Evolutionary conservation across 108 stramenopile species (phyloP).

Genomic region (Aurantiochytrium sp.): DNA sequence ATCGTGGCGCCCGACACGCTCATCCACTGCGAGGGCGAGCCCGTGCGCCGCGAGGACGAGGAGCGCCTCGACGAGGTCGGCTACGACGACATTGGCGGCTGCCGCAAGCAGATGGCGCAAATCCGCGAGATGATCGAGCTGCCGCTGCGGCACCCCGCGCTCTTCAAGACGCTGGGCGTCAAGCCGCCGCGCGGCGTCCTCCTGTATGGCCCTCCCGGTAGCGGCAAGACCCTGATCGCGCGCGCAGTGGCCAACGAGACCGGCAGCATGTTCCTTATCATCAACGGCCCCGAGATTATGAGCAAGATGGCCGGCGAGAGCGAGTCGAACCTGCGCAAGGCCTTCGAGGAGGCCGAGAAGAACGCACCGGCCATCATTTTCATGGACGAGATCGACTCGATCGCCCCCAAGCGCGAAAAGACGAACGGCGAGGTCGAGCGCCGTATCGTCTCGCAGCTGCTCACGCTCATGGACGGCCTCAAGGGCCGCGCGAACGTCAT

Average conservation of each 20-base stretch:
- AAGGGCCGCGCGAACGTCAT: conserved; percentile 91
- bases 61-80: conserved; percentile 95
- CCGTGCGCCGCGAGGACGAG: conserved; percentile 97
- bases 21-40: conserved; percentile 99
- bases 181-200: conserved; percentile 99
- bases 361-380: conserved; percentile 99
- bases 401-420: conserved; percentile 98
- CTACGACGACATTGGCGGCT: conserved; percentile 99
- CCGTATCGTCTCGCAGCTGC: conserved; percentile 93
- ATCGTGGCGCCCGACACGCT: conserved; percentile 98
- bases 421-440: conserved; percentile 99
- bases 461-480: conserved; percentile 98
- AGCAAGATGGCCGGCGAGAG: conserved; percentile 99
- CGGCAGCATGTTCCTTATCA: conserved; percentile 98
- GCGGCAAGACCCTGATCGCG: conserved; percentile 98
- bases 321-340: conserved; percentile 95
- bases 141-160: conserved; percentile 93
- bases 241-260: conserved; percentile 99
- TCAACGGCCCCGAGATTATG: conserved; percentile 99
- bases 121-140: conserved; percentile 99
- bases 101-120: conserved; percentile 94
- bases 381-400: conserved; percentile 99
- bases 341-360: conserved; percentile 97
- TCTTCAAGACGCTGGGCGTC: conserved; percentile 98
- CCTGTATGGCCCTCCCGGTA: conserved; percentile 98